These are phyloP conservation scores for Buxus sempervirens DNA, from an alignment of 164 flowering plant species.

Conservation along the genomic window DNA sequence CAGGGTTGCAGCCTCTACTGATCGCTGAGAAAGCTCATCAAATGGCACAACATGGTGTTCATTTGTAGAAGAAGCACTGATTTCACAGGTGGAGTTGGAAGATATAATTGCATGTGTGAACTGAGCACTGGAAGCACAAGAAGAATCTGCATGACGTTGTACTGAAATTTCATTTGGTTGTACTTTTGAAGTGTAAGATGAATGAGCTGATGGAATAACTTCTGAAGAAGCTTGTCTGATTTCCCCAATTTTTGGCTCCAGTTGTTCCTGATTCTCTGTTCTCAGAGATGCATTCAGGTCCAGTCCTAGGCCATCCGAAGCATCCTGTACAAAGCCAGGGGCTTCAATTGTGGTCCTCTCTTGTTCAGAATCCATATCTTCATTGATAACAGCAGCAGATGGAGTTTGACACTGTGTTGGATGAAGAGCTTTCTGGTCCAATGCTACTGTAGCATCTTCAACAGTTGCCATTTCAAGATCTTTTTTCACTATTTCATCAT, in stretches of 20 bases:
- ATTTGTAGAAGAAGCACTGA: constrained; percentile 2
- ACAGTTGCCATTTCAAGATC: no score
- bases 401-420: neutral
- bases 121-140: constrained; percentile 6
- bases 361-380: constrained; percentile 14
- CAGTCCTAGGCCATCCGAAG: constrained; percentile 11
- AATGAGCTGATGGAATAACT: neutral
- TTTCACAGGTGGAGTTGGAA: neutral
- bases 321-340: constrained; percentile 14
- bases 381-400: constrained; percentile 15
- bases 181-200: constrained; percentile 4
- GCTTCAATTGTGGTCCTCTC: constrained; percentile 11
- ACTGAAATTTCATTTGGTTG: neutral
- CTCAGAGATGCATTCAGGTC: constrained; percentile 17
- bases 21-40: constrained; percentile 13
- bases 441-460: no score
- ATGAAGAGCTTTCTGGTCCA: no score
- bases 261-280: neutral
- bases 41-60: constrained; percentile 1
- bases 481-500: constrained; percentile 11
- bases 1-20: constrained; percentile 8
- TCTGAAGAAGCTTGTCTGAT: neutral
- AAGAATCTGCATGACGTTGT: constrained; percentile 2
- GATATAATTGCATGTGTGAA: neutral
- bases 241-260: neutral